phyloP scores from a whole-genome alignment of 1,284 basidiomycete genomes.

The Leccinum colubrinum region DNA sequence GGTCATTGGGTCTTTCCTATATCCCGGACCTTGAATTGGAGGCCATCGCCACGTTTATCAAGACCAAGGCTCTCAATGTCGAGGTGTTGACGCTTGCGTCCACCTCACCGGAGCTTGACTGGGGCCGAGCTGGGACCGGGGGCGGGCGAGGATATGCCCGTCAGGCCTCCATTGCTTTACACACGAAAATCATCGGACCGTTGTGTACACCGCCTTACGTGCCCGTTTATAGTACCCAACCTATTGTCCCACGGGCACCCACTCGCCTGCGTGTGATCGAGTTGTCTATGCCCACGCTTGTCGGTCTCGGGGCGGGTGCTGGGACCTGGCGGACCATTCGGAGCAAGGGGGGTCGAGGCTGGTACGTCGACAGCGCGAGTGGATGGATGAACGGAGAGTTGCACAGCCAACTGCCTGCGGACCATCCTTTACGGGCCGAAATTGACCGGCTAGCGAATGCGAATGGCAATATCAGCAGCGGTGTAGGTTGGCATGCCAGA shows the following conservation, averaged over 20 bases:
- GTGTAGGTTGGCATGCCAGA: conserved; percentile 91
- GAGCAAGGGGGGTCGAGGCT: conserved; percentile 92
- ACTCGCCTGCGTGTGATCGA: conserved; percentile 90
- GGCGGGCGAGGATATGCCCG: conserved; percentile 42
- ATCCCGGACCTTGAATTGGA: conserved; percentile 73
- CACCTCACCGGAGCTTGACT: conserved; percentile 75
- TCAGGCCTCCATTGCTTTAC: conserved; percentile 62
- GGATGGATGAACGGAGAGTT: conserved; percentile 70
- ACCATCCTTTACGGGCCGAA: conserved; percentile 67
- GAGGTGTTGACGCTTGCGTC: conserved; percentile 86
- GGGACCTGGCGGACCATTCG: conserved; percentile 85
- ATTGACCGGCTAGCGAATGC: conserved; percentile 75
- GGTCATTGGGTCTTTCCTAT: conserved; percentile 87
- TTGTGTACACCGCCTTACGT: conserved; percentile 79
- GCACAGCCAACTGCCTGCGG: conserved; percentile 57
- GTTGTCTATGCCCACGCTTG: conserved; percentile 73
- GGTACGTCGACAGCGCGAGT: conserved; percentile 90
- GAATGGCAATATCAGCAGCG: conserved; percentile 87
- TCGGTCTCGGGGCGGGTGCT: conserved; percentile 71
- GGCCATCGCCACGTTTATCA: conserved; percentile 70
- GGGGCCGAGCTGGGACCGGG: conserved; percentile 38
- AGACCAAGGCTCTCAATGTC: conserved; percentile 68
- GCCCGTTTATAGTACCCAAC: conserved; percentile 43
- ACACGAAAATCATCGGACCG: conserved; percentile 73
- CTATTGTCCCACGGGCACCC: conserved; percentile 44